Evolutionary conservation across 345 rosid genomes (phyloP).

Genomic region (Eucalyptus microcorys): DNA sequence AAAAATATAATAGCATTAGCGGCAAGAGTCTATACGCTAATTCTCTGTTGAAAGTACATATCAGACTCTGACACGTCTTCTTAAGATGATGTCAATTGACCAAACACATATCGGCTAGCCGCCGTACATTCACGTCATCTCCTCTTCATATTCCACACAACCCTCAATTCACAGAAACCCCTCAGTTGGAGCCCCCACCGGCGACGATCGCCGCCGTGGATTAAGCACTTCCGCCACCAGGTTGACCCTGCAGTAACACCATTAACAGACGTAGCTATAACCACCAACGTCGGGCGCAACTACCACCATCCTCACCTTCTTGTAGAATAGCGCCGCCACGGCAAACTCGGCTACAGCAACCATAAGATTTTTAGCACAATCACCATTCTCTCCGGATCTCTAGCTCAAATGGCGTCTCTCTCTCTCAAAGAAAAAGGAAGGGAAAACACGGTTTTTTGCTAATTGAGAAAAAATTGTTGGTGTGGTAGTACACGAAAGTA

Average conservation of each 20-base stretch:
- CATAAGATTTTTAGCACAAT: not conserved
- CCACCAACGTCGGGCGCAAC: not conserved
- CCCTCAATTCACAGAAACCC: not conserved
- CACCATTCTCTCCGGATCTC: not conserved
- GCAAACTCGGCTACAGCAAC: not conserved
- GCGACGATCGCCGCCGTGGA: not conserved
- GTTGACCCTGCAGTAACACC: not conserved
- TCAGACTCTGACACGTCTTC: not conserved
- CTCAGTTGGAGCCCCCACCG: not conserved
- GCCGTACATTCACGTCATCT: not conserved
- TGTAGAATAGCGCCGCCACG: not conserved
- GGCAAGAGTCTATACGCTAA: not conserved
- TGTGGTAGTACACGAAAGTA: not conserved
- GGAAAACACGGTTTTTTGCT: not conserved
- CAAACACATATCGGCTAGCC: not conserved
- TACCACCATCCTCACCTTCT: not conserved
- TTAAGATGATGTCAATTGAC: not conserved
- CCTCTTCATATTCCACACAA: not conserved
- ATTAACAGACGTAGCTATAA: not conserved
- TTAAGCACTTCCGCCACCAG: not conserved
- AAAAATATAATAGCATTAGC: not conserved
- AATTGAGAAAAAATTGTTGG: not conserved
- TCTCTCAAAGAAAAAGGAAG: not conserved
- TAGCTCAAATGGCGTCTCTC: not conserved
- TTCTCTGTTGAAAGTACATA: not conserved